Percentiles rank a stretch among this genome's conserved stretches.
These are phyloP conservation scores for Pyrus hybrid DNA, from an alignment of 331 rosid genomes.

Conservation along the genomic window DNA sequence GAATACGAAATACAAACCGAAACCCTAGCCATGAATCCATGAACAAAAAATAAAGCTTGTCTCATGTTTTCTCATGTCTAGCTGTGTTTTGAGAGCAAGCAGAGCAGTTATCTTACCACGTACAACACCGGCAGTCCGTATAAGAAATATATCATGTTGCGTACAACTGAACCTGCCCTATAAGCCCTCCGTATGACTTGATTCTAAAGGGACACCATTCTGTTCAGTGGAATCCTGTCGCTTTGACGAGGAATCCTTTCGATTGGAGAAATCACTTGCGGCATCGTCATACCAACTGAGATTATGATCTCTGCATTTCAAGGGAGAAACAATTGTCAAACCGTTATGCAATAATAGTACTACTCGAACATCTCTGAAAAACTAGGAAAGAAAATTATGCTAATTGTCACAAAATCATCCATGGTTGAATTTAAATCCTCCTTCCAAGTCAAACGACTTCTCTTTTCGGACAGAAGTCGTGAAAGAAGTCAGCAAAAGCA, in stretches of 20 bases:
- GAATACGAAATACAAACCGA: neutral
- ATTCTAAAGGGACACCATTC: slow-evolving; percentile 27
- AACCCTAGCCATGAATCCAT: neutral
- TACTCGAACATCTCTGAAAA: no score
- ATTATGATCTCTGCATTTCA: slow-evolving; percentile 44
- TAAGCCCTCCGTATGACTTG: neutral
- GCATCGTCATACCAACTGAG: slow-evolving; percentile 48
- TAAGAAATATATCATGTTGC: neutral
- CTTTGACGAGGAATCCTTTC: slow-evolving; percentile 24
- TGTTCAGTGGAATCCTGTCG: slow-evolving; percentile 19
- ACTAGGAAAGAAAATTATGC: no score
- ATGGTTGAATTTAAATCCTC: neutral
- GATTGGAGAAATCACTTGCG: slow-evolving; percentile 33
- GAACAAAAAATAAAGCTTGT: neutral
- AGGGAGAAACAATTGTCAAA: slow-evolving; percentile 2
- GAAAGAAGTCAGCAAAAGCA: no score
- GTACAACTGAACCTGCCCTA: neutral
- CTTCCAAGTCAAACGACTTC: no score
- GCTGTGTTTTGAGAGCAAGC: neutral
- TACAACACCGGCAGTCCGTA: neutral
- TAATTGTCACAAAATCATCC: no score
- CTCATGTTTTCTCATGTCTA: neutral
- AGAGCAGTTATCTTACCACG: neutral
- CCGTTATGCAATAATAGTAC: neutral
- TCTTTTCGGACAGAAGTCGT: no score